These are phyloP conservation scores for Nissolia schottii DNA, from an alignment of 306 rosid species.

Conservation along the genomic window DNA sequence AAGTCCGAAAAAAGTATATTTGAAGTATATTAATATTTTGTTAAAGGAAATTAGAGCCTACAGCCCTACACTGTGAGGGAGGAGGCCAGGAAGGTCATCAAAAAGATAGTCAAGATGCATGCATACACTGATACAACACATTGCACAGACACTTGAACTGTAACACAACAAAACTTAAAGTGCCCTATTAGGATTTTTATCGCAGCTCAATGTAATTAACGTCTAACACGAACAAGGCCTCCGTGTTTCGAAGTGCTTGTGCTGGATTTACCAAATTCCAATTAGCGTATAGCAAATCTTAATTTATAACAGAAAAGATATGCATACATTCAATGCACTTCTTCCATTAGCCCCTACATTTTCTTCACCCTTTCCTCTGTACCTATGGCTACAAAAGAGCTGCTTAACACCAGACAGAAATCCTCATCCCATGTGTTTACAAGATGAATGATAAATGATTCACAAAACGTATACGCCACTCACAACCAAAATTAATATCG, in stretches of 20 bases:
- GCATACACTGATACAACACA: neutral
- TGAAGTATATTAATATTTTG: constrained; percentile 3
- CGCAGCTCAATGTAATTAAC: neutral
- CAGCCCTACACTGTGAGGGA: neutral
- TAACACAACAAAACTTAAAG: neutral
- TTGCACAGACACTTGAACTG: neutral
- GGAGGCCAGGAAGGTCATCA: constrained; percentile 20
- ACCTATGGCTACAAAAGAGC: neutral
- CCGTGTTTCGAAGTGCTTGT: neutral
- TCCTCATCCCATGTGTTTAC: neutral
- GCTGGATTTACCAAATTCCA: neutral
- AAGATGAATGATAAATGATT: neutral
- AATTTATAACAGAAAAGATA: neutral
- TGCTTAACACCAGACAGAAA: neutral
- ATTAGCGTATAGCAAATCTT: neutral
- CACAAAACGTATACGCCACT: neutral
- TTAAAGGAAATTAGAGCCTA: neutral
- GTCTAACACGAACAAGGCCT: neutral
- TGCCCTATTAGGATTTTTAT: neutral
- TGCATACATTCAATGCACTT: neutral
- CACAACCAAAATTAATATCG: neutral
- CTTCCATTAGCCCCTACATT: neutral
- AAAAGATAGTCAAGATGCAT: neutral
- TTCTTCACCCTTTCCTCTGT: neutral
- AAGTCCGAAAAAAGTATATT: constrained; percentile 28